Base-by-base conservation (phyloP, 2,329 filamentous ascomycete genomes). In the Ilyonectria mors-panacis region DNA sequence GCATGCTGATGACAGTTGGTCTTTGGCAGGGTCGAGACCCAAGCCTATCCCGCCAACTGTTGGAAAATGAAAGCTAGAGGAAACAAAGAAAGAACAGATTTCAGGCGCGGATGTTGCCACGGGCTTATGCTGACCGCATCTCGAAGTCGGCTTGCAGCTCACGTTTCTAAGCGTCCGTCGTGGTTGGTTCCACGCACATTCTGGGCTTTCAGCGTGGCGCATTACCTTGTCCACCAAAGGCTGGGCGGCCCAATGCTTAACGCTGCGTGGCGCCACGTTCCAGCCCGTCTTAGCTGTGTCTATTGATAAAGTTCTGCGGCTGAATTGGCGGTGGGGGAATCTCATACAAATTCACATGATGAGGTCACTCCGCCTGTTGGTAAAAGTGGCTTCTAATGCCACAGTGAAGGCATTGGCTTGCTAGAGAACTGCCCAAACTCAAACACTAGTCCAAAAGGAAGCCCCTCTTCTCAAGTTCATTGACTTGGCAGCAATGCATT, bases 201-300 rank as follows among this genome's bases (percentile, higher is more conserved):
- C 37, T 48, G n/a, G 28, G 39, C 88, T 87, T 1, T 69, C 71
- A 15, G 70, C 72, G 69, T 48, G 45, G 45, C 45, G 45, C 45
- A 26, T 21, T 12, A 48, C 10, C 21, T 48, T 48, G 12, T 7
- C 21, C 4, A 13, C 45, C 12, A 15, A 13, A 48, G 45, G 9
- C 4, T 5, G 10, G 10, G 3, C n/a, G 45, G 12, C 23, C 45
- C 45, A 50, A 50, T 17, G 15, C 10, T 28, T 6, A 28, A 50
- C 5, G 10, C 15, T 6, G 17, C 15, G 13, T 13, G 6, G 28
- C 45, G 45, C 45, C 45, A 28, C 23, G 1, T 28, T n/a, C 17
- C 23, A 50, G 19, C 12, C 15, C 3, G 6, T 15, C 15, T 1
- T 1, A 28, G 23, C 5, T 8, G 45, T 30, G 45, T 2, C 13